phyloP scores from a whole-genome alignment of 345 rosid species.

The Syzygium aromaticum region DNA sequence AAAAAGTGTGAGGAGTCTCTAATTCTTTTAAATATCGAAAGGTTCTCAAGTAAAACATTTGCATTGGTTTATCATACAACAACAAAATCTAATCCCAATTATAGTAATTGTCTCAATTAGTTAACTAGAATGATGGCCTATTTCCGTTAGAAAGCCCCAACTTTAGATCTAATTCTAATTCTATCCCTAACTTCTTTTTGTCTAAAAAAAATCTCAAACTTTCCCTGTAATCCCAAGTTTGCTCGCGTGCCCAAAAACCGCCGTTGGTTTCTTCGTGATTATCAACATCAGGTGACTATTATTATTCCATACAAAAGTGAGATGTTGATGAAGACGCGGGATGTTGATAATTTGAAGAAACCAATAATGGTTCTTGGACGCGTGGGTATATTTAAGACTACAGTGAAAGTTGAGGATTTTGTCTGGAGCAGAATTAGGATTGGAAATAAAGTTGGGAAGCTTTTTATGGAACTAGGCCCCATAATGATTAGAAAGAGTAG shows the following conservation, averaged over 20 bases:
- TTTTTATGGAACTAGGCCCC: neutral
- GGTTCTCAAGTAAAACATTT: too few relatives aligned
- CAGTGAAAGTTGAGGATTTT: neutral
- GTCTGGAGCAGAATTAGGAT: neutral
- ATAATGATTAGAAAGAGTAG: neutral
- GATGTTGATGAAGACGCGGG: fast-evolving
- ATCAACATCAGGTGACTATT: neutral
- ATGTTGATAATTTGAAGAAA: neutral
- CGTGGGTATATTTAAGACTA: neutral
- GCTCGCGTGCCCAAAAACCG: neutral
- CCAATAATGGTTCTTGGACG: neutral
- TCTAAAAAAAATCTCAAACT: neutral
- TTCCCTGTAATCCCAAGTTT: neutral
- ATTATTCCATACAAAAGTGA: neutral
- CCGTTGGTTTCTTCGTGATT: neutral
- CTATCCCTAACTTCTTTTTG: neutral
- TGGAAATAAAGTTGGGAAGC: neutral
- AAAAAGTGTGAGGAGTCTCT: too few relatives aligned
- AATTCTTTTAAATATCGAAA: too few relatives aligned
- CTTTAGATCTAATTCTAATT: neutral
- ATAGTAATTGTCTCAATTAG: neutral
- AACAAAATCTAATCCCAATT: neutral
- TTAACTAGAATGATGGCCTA: neutral
- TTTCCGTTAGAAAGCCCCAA: neutral
- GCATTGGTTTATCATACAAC: too few relatives aligned